Conservation (phyloP, 1,284 basidiomycete species). For the Coriolopsis trogii region DNA sequence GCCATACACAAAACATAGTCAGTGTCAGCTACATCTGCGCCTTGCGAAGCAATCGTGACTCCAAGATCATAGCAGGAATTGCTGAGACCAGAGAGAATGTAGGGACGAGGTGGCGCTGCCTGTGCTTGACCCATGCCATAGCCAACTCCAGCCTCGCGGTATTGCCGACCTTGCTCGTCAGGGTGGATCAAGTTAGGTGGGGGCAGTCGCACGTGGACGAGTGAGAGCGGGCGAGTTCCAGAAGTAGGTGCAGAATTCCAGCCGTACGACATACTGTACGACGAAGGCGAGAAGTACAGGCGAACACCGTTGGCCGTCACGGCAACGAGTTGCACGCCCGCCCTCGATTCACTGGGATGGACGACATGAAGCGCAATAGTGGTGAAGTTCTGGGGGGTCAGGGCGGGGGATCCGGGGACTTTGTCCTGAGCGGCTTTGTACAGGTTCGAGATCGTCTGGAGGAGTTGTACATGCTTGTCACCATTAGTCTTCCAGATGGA, state of each 20-base stretch:
- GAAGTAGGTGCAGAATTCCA: conserved; percentile 44
- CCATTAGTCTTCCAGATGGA: conserved; percentile 64
- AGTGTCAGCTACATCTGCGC: conserved; percentile 70
- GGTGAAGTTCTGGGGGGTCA: conserved; percentile 69
- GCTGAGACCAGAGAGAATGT: conserved; percentile 56
- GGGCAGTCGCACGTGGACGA: conserved; percentile 80
- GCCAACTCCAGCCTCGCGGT: conserved; percentile 42
- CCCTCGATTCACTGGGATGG: conserved; percentile 61
- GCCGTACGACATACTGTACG: conserved; percentile 39
- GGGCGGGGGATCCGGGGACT: conserved; percentile 69
- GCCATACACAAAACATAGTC: conserved; percentile 78
- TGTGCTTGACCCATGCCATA: conserved; percentile 51
- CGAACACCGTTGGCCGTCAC: conserved; percentile 80
- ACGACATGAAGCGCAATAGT: conserved; percentile 69
- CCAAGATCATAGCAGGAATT: conserved; percentile 67
- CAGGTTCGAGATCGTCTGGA: conserved; percentile 69
- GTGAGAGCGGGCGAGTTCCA: conserved; percentile 55
- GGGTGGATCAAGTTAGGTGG: conserved; percentile 78
- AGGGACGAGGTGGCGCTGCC: conserved; percentile 50
- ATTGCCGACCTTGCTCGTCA: conserved; percentile 61
- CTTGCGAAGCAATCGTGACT: conserved; percentile 66
- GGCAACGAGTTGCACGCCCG: conserved; percentile 76
- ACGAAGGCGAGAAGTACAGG: conserved; percentile 74
- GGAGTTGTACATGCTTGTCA: conserved; percentile 65
- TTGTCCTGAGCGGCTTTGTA: conserved; percentile 77